Base-by-base conservation (phyloP, 768 basidiomycete genomes). In the Boletus subparvulus region DNA sequence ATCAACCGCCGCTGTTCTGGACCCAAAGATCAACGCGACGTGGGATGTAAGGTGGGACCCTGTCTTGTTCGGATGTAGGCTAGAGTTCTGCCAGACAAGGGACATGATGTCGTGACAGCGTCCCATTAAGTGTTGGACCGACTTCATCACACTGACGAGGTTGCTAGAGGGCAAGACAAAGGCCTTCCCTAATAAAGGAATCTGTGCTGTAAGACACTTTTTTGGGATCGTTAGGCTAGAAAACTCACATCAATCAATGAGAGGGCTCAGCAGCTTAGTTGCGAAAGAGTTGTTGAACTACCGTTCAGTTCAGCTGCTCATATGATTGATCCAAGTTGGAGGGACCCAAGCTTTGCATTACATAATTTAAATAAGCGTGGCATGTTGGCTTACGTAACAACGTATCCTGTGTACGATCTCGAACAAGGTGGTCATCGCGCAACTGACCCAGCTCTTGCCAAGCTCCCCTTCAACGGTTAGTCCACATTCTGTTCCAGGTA, bases 1-100 rank as follows among this genome's bases (percentile, higher is more conserved):
- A 63, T 63, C 64, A 63, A 28, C 52, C 50, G 46, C 66, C 64
- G 42, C 42, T 24, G 45, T 48, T 53, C 52, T 56, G 51, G 45
- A 47, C 39, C 47, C 24, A 52, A 48, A 60, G 53, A 69, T 65
- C 61, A 60, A 41, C 36, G 12, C 17, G 46, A 49, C 48, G 52
- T 56, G 42, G 32, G 40, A 47, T 47, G 43, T 40, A 47, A 43
- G 11, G 24, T 33, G 36, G 48, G 21, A 21, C 21, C 21, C 21
- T 41, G 36, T 46, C n/a, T 48, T 41, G 48, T 55, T 36, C 28
- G 32, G 47, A 21, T 48, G 36, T 33, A 32, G 47, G 48, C 51
- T 50, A 32, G 28, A 21, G 48, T 49, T 46, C 33, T 43, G 12
- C 52, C 50, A 47, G 53, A 46, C 50, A 16, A 40, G 47, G 47